These are phyloP conservation scores for Hymenoscyphus linearis DNA, from an alignment of 2,329 filamentous ascomycete species.

Conservation along the genomic window DNA sequence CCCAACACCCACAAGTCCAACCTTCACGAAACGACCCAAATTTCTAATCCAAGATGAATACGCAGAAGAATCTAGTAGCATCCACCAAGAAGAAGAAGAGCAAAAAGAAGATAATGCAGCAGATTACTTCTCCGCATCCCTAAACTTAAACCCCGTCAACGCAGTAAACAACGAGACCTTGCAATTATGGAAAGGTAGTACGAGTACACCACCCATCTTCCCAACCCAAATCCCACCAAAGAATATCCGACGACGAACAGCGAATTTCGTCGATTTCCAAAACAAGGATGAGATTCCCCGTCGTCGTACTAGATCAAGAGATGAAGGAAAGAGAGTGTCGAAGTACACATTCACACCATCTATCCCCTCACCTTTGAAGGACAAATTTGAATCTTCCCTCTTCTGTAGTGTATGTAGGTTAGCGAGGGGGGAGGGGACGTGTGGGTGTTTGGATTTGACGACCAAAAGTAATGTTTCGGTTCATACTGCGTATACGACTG, in stretches of 20 bases:
- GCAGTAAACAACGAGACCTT: background rate
- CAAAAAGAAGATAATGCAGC: too few species aligned
- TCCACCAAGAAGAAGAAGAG: background rate
- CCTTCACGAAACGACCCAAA: background rate
- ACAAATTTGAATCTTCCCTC: background rate
- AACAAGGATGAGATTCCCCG: background rate
- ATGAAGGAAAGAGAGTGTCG: background rate
- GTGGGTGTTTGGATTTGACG: background rate
- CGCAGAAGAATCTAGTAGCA: background rate
- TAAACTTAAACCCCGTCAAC: slow-evolving; percentile 3
- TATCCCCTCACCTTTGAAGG: background rate
- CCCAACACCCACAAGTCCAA: background rate
- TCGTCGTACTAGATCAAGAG: background rate
- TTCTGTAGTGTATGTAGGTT: background rate
- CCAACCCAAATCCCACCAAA: background rate
- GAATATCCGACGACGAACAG: background rate
- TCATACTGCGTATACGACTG: background rate
- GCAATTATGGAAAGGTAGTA: background rate
- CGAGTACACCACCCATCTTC: background rate
- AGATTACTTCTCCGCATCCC: slow-evolving; percentile 6
- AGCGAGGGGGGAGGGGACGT: background rate
- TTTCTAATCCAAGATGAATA: background rate
- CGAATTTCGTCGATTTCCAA: background rate
- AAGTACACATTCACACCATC: background rate
- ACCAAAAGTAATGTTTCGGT: background rate